phyloP scores from a whole-genome alignment of 2,329 filamentous ascomycete species.

The Diaporthe australafricana region DNA sequence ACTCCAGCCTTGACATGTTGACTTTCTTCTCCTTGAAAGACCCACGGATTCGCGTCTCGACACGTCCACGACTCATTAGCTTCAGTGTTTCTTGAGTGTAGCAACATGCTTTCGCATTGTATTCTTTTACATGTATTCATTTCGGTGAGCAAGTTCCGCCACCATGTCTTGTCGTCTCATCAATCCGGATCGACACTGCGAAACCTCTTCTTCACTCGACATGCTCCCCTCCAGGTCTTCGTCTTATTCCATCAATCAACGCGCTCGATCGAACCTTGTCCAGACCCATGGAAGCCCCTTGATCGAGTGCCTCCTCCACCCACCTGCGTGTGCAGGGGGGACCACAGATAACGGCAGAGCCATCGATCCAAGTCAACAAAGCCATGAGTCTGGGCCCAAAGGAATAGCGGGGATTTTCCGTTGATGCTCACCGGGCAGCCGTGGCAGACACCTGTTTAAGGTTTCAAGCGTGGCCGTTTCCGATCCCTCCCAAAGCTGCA shows the following conservation, averaged over 20 bases:
- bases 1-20: background rate
- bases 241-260: background rate
- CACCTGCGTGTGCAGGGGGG: background rate
- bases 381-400: background rate
- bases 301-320: background rate
- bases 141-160: background rate
- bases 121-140: background rate
- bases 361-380: background rate
- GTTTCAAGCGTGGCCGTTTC: constrained; percentile 4
- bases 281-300: background rate
- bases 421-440: background rate
- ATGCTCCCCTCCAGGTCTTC: background rate
- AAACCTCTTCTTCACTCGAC: background rate
- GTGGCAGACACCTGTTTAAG: background rate
- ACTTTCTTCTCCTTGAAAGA: background rate
- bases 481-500: background rate
- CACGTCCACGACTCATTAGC: no score
- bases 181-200: background rate
- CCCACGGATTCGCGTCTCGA: no score
- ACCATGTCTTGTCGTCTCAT: background rate
- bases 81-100: no score
- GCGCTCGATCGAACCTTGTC: background rate
- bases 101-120: no score
- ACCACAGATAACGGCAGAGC: background rate
- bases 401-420: background rate